Base-by-base conservation (phyloP, 495 filamentous ascomycete species). In the Neurospora sp. region DNA sequence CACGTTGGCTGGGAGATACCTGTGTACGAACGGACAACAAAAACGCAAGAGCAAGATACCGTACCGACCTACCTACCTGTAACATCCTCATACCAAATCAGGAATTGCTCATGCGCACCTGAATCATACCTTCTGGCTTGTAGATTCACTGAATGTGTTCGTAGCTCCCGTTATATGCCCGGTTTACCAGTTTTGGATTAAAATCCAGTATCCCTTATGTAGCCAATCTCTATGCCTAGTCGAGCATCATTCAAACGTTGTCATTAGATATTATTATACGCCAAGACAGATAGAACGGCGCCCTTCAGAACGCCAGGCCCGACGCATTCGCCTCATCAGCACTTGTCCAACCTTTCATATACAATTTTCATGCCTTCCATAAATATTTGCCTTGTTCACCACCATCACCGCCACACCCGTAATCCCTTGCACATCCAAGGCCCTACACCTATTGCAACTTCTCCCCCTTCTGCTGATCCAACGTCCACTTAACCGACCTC, bases 401-500 rank as follows among this genome's bases (percentile, higher is more conserved):
- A 27, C 27, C 46, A n/a, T 3, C 42, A 46, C 3, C 44, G 10
- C 18, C 41, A n/a, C 18, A 18, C 9, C 44, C 1, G 9, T 10
- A 54, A 23, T 8, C 54, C 23, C 5, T 31, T 62, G 6, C 27
- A 4, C 23, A 62, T 31, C 5, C 48, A 31, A 59, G 2, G 12
- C 54, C 23, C 10, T 23, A 62, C 54, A 5, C 54, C 54, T 66
- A 66, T 66, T 66, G 54, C 54, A 66, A 66, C 54, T 66, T 66
- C 27, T 66, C 54, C 27, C 54, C 81, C 76, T 83, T 82, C 75
- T 83, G 80, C 78, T 85, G 82, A 48, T 92, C 90, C 73, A 91
- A 75, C 39, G 89, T 87, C 82, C 88, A 92, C 72, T 86, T 85
- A 41, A 94, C 92, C 4, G 89, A 89, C 79, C 90, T 88, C 73